These are phyloP conservation scores for Flaveria ramosissima DNA, from an alignment of 129 eudicot genomes.

Conservation along the genomic window DNA sequence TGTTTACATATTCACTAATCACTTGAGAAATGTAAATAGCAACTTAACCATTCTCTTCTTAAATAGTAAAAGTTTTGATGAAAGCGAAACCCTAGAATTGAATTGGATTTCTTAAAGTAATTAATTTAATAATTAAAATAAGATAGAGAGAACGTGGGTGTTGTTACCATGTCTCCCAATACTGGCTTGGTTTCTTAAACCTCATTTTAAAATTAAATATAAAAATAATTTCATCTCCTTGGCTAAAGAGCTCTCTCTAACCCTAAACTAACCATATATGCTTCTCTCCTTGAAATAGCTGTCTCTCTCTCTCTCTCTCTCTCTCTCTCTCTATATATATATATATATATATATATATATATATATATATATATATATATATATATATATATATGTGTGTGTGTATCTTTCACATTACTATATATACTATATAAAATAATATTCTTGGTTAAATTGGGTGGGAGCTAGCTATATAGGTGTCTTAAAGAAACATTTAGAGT, in stretches of 20 bases:
- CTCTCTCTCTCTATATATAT: no score
- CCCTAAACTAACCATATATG: slow-evolving; percentile 43
- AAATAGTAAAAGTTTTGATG: background rate
- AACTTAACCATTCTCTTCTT: background rate
- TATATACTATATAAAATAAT: background rate
- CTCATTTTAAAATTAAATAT: slow-evolving; percentile 24
- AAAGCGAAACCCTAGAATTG: slow-evolving; percentile 27
- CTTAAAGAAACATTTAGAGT: no score
- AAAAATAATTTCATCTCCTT: slow-evolving; percentile 50
- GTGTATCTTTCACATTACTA: no score
- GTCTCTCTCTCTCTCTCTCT: slow-evolving; percentile 2
- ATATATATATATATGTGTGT: no score
- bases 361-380: background rate
- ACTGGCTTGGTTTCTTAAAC: slow-evolving; percentile 43
- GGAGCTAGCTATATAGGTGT: slow-evolving; percentile 34
- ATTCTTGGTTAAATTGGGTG: slow-evolving; percentile 27
- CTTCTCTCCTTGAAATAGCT: slow-evolving; percentile 51
- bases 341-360: no score
- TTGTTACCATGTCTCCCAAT: slow-evolving; percentile 85
- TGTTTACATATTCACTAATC: background rate
- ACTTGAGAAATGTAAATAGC: slow-evolving; percentile 2
- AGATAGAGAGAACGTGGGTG: slow-evolving; percentile 87
- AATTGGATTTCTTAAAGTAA: slow-evolving; percentile 19
- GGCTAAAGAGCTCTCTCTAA: slow-evolving; percentile 70
- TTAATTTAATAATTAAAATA: slow-evolving; percentile 35